phyloP scores from a whole-genome alignment of 495 filamentous ascomycete species.

The Aspergillus saccharolyticus region DNA sequence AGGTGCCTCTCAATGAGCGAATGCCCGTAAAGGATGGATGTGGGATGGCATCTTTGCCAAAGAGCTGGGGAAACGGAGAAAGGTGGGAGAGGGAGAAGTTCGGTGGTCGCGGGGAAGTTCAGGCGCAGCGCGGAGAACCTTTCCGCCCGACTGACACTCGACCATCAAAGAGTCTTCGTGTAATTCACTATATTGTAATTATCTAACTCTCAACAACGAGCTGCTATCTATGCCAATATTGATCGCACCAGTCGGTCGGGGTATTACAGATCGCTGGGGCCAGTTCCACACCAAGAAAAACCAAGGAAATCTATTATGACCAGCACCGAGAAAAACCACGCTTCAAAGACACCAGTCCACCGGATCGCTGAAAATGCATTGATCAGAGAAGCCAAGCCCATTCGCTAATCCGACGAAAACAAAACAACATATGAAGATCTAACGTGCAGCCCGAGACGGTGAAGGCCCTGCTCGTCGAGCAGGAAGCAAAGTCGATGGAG shows the following conservation, averaged over 20 bases:
- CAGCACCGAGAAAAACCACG: not conserved
- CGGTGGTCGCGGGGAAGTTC: slow-evolving; percentile 1
- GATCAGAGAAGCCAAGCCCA: slow-evolving; percentile 3
- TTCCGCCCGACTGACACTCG: not conserved
- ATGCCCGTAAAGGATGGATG: not conserved
- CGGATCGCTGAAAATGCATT: slow-evolving; percentile 18
- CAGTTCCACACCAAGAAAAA: slow-evolving; percentile 6
- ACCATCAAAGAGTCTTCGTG: not conserved
- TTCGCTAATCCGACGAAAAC: slow-evolving; percentile 3
- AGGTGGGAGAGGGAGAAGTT: not conserved
- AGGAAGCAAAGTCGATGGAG: slow-evolving; percentile 14
- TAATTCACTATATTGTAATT: not conserved
- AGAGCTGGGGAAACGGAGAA: not conserved
- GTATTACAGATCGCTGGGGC: slow-evolving; percentile 1
- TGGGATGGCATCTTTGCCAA: not conserved
- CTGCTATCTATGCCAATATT: not conserved
- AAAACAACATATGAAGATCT: slow-evolving; percentile 2
- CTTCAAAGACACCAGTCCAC: slow-evolving; percentile 6
- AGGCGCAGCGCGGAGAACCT: no score
- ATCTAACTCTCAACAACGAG: not conserved
- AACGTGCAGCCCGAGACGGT: slow-evolving; percentile 23
- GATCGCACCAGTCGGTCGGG: not conserved
- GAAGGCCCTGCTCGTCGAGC: slow-evolving; percentile 21
- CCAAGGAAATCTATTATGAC: slow-evolving; percentile 3
- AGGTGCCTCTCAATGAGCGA: not conserved